A percentile compares a stretch with the other conserved stretches of the same genome.
These are phyloP conservation scores for Penicilliopsis zonata DNA, from an alignment of 495 filamentous ascomycete species.

Conservation along the genomic window DNA sequence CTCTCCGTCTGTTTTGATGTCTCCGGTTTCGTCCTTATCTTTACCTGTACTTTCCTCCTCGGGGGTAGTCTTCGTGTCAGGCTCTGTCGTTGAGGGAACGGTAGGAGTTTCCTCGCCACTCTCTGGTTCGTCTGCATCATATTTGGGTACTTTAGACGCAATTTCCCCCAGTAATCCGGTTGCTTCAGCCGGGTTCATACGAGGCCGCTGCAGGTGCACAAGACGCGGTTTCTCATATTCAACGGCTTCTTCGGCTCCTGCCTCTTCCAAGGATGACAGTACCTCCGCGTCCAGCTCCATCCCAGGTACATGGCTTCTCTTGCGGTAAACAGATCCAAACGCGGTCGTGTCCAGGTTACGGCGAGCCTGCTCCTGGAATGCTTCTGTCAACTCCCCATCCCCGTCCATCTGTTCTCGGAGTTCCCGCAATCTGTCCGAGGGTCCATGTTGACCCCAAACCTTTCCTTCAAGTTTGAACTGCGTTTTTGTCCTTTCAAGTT, in stretches of 20 bases:
- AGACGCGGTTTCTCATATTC: slow-evolving; percentile 56
- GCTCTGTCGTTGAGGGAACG: slow-evolving; percentile 48
- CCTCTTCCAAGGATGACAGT: slow-evolving; percentile 27
- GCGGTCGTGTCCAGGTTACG: slow-evolving; percentile 41
- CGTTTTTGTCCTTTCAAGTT: slow-evolving; percentile 93
- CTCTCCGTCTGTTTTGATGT: slow-evolving; percentile 1
- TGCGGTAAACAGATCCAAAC: slow-evolving; percentile 54
- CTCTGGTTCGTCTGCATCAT: slow-evolving; percentile 52
- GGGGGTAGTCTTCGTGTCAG: no score
- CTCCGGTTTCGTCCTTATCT: slow-evolving; percentile 9
- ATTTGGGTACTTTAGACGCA: slow-evolving; percentile 58
- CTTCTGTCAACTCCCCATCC: slow-evolving; percentile 30
- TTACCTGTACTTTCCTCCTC: slow-evolving; percentile 39
- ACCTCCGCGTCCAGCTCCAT: slow-evolving; percentile 27
- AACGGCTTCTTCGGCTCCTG: slow-evolving; percentile 31
- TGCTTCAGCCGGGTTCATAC: slow-evolving; percentile 60
- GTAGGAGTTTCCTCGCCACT: slow-evolving; percentile 47
- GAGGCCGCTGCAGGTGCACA: slow-evolving; percentile 57
- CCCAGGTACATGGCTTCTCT: slow-evolving; percentile 39
- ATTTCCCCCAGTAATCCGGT: slow-evolving; percentile 73
- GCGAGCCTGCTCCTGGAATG: slow-evolving; percentile 39
- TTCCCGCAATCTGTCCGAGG: slow-evolving; percentile 84
- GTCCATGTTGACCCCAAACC: slow-evolving; percentile 78
- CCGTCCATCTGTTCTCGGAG: slow-evolving; percentile 92
- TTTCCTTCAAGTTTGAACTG: slow-evolving; percentile 96